Evolutionary conservation across 495 filamentous ascomycete species (phyloP).

Genomic region (Niebla homalea): DNA sequence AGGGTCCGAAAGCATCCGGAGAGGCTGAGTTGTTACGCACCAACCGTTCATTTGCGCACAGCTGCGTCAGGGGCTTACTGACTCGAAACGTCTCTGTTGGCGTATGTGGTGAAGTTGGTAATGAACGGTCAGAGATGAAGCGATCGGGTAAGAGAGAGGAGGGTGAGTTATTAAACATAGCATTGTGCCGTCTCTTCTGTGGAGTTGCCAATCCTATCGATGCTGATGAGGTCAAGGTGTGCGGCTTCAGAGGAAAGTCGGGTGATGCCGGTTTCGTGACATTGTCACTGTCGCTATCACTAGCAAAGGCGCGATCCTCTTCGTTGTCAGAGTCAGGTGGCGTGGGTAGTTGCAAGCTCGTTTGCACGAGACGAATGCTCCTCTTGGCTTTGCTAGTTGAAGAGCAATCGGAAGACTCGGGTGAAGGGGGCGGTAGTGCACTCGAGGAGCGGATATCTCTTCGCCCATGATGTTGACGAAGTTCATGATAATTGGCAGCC

Average conservation of each 20-base stretch:
- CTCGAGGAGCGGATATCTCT: not conserved
- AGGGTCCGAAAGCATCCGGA: slow-evolving; percentile 54
- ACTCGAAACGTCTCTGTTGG: slow-evolving; percentile 46
- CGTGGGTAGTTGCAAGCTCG: not conserved
- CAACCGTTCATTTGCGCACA: slow-evolving; percentile 49
- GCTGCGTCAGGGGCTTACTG: slow-evolving; percentile 45
- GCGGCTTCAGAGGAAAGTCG: slow-evolving; percentile 12
- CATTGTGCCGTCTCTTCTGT: slow-evolving; percentile 4
- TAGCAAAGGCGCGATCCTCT: not conserved
- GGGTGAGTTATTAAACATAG: not conserved
- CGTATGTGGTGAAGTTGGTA: slow-evolving; percentile 19
- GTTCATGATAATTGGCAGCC: not conserved
- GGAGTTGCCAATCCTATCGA: not conserved
- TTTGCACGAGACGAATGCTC: not conserved
- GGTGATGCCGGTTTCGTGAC: not conserved
- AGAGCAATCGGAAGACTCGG: not conserved
- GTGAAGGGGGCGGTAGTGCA: not conserved
- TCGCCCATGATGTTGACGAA: not conserved
- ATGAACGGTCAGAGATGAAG: slow-evolving; percentile 49
- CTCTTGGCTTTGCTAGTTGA: not conserved
- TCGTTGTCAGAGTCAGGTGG: slow-evolving; percentile 1
- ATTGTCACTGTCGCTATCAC: not conserved
- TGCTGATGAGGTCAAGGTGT: not conserved
- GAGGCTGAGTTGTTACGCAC: slow-evolving; percentile 41
- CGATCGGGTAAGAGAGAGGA: slow-evolving; percentile 40